Conservation (phyloP, 2,329 filamentous ascomycete genomes). For the Aspergillus versicolor region DNA sequence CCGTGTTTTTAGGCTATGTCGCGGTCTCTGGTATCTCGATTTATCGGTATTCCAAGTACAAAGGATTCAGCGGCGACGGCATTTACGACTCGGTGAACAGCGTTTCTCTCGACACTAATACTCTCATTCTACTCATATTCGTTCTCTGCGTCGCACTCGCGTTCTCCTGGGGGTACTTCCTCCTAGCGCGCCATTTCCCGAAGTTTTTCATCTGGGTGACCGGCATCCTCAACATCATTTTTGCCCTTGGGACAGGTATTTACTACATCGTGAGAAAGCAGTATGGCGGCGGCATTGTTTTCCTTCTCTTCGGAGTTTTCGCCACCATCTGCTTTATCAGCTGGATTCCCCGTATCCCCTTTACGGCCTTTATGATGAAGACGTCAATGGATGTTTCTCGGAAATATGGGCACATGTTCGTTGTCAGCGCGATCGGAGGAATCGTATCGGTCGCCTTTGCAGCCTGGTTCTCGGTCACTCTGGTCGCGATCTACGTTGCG, state of each 20-base stretch:
- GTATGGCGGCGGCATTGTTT: slow-evolving; percentile 83
- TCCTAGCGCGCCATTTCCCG: slow-evolving; percentile 72
- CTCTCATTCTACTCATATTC: slow-evolving; percentile 80
- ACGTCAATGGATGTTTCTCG: slow-evolving; percentile 83
- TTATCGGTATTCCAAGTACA: slow-evolving; percentile 68
- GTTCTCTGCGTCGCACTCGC: slow-evolving; percentile 71
- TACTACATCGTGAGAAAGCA: slow-evolving; percentile 78
- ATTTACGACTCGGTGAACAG: slow-evolving; percentile 70
- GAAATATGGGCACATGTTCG: slow-evolving; percentile 78
- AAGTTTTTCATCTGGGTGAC: slow-evolving; percentile 93
- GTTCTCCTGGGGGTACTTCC: slow-evolving; percentile 75
- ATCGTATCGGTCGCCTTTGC: slow-evolving; percentile 71
- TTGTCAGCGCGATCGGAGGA: slow-evolving; percentile 81
- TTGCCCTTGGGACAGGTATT: slow-evolving; percentile 80
- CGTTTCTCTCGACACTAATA: slow-evolving; percentile 76
- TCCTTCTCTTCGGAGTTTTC: slow-evolving; percentile 78
- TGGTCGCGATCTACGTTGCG: slow-evolving; percentile 82
- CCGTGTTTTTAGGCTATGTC: slow-evolving; percentile 70
- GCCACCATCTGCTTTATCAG: slow-evolving; percentile 78
- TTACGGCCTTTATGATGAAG: slow-evolving; percentile 85
- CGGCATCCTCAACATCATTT: slow-evolving; percentile 80
- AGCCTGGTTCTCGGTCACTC: slow-evolving; percentile 82
- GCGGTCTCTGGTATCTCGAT: slow-evolving; percentile 75
- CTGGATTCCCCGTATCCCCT: slow-evolving; percentile 89
- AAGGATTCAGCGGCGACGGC: slow-evolving; percentile 64